Evolutionary conservation across 2,329 filamentous ascomycete genomes (phyloP).

Genomic region (Colletotrichum truncatum): DNA sequence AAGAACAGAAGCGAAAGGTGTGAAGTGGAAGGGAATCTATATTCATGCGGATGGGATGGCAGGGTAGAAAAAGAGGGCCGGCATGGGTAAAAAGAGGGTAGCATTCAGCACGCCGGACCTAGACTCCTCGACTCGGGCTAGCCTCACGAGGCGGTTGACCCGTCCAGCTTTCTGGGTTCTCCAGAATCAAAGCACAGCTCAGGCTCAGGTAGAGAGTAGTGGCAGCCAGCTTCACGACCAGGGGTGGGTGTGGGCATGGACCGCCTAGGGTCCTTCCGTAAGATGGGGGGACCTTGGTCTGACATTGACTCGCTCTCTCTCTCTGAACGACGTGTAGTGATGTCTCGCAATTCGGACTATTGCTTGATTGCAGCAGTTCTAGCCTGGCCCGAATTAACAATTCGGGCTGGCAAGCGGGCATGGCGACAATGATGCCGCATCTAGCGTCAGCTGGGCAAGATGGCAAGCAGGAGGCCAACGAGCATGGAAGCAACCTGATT

Average conservation of each 20-base stretch:
- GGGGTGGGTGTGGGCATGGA: conserved; percentile 15
- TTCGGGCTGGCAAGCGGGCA: neutral
- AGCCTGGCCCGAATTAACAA: conserved; percentile 4
- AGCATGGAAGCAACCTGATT: conserved; percentile 4
- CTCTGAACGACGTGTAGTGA: conserved; percentile 5
- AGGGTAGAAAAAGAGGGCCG: conserved; percentile 17
- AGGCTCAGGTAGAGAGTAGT: conserved; percentile 17
- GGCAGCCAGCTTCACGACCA: neutral
- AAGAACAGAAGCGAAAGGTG: conserved; percentile 11
- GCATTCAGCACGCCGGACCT: conserved; percentile 21
- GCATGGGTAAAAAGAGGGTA: conserved; percentile 27
- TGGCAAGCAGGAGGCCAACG: neutral
- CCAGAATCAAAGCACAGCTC: conserved; percentile 22
- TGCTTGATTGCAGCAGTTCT: conserved; percentile 20
- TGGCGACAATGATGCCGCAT: conserved; percentile 11
- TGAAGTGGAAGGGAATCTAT: conserved; percentile 28
- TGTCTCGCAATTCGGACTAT: conserved; percentile 28
- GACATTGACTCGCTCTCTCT: conserved; percentile 15
- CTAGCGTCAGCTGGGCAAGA: conserved; percentile 26
- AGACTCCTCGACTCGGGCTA: conserved; percentile 17
- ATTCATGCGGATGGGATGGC: conserved; percentile 14
- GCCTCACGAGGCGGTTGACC: conserved; percentile 23
- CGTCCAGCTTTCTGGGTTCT: conserved; percentile 20
- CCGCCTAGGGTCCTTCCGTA: neutral
- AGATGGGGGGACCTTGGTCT: neutral